phyloP scores from a whole-genome alignment of 306 rosid species.

The Gillenia trifoliata region DNA sequence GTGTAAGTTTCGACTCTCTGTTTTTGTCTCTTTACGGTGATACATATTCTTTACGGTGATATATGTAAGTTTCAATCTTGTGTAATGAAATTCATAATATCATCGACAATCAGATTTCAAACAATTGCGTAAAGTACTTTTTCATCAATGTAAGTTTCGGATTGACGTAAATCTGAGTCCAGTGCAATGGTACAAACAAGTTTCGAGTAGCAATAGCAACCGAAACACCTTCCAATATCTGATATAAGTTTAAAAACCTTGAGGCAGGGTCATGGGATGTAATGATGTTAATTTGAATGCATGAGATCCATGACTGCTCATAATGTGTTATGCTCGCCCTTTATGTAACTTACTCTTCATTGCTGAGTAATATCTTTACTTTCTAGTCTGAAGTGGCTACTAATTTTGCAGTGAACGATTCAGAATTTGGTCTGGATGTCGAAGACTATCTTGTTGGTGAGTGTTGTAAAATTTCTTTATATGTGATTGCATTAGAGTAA shows the following conservation, averaged over 20 bases:
- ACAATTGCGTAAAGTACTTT: neutral
- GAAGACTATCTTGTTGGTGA: conserved; percentile 90
- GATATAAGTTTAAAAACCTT: neutral
- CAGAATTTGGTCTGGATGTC: conserved; percentile 70
- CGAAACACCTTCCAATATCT: neutral
- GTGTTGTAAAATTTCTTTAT: conserved; percentile 23
- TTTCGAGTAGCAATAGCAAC: neutral
- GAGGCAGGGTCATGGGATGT: neutral
- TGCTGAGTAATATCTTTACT: neutral
- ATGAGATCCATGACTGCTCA: neutral
- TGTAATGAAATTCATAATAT: neutral
- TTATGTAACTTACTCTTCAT: neutral
- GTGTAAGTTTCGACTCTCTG: conserved; percentile 40
- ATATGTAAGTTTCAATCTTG: neutral
- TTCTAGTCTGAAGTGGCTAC: neutral
- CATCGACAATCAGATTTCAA: neutral
- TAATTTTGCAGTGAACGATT: conserved; percentile 56
- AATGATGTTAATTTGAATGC: neutral
- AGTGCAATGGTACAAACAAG: neutral
- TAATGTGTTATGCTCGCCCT: neutral
- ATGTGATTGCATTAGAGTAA: conserved; percentile 6
- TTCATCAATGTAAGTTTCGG: neutral
- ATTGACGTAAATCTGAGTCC: neutral
- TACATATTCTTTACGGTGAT: too few species aligned
- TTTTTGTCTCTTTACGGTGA: neutral